Base-by-base conservation (phyloP, 176 grass and related monocot species). In the Carex pumila region DNA sequence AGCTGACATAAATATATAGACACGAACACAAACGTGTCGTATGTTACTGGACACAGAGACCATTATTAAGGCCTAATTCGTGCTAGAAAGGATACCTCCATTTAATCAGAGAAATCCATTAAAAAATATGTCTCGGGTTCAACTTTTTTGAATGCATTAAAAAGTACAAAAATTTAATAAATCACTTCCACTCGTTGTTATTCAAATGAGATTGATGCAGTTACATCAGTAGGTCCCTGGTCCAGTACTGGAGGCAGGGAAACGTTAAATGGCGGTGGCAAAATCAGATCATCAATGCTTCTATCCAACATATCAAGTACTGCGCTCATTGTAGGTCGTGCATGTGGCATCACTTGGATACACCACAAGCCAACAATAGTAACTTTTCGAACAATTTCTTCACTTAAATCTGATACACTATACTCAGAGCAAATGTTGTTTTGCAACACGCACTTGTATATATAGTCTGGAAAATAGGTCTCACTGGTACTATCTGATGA, bases 351-450 rank as follows among this genome's bases (percentile, higher is more conserved):
- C 56, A 87, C 7, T 2, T 92, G 90, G 15, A 92, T 87, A 66
- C 90, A 92, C 87, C 90, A 92, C 59, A 92, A 49, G 0, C 68
- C 90, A 82, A 92, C 78, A 79, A 92, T 80, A 18, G 82, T 85
- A 72, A 85, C 73, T 79, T 89, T 89, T 53, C 77, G 83, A 4
- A 89, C 82, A 76, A 89, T 19, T 76, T 85, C 90, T 9, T 61
- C 77, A 39, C 34, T 37, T 3, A 39, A 55, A 36, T 80, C 77
- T 13, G 55, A 80, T 80, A 80, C 31, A 11, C 55, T 30, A 19
- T 11, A 80, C 15, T 43, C 8, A 61, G 55, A 80, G 36, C 32
- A 61, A 59, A 61, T 61, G 34, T 36, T 80, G 12, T 61, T 80
- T 5, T 61, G 31, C 49, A 61, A 55, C 3, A 80, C 7, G 21